Percentiles rank a stretch among this genome's conserved stretches.
Conservation (phyloP, 805 yeast genomes). For the Candida nanaspora region DNA sequence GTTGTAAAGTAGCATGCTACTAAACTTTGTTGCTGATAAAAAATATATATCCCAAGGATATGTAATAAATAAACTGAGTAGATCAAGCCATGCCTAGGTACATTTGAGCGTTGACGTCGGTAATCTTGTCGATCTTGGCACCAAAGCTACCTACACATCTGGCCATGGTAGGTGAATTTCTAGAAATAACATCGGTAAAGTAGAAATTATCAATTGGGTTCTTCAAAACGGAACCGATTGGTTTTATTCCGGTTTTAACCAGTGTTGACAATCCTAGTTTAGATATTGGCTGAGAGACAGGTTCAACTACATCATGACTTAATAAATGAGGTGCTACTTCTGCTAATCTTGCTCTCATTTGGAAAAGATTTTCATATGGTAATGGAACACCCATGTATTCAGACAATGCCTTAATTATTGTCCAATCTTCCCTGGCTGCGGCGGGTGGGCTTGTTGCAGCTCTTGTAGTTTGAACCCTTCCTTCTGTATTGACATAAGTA, state of each 20-base stretch:
- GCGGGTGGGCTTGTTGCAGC: constrained; percentile 89
- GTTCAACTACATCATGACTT: constrained; percentile 69
- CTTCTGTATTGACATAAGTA: constrained; percentile 85
- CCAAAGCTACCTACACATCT: constrained; percentile 72
- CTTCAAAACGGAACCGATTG: constrained; percentile 39
- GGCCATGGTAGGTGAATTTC: constrained; percentile 89
- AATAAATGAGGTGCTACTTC: constrained; percentile 78
- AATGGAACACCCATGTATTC: constrained; percentile 66
- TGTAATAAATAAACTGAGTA: background rate
- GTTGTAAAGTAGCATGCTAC: no score
- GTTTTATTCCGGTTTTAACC: constrained; percentile 20
- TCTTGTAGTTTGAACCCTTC: constrained; percentile 76
- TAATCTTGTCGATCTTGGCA: constrained; percentile 52
- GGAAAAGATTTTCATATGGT: constrained; percentile 68
- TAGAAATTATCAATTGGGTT: constrained; percentile 78
- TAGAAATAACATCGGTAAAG: constrained; percentile 80
- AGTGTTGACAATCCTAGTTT: constrained; percentile 45
- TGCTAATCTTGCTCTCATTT: constrained; percentile 61
- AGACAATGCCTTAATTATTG: constrained; percentile 72
- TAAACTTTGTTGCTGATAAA: no score
- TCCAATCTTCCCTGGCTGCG: constrained; percentile 89
- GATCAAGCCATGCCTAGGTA: constrained; percentile 23
- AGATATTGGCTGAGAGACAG: constrained; percentile 50
- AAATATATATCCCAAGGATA: no score
- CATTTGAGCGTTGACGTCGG: constrained; percentile 36